phyloP scores from a whole-genome alignment of 1,139 yeast genomes.

The Arxiozyma heterogenica region DNA sequence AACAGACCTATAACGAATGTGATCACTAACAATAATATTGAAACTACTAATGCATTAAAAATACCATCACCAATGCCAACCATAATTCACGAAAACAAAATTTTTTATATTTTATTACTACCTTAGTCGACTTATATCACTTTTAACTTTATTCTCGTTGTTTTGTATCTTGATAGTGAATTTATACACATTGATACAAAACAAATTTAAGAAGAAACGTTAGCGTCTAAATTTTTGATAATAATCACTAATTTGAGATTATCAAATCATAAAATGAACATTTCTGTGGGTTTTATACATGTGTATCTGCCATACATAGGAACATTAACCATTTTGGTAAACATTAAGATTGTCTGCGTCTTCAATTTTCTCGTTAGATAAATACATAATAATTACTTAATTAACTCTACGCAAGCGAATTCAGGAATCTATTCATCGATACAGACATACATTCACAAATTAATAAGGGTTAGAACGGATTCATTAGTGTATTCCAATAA shows the following conservation, averaged over 20 bases:
- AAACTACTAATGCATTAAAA: constrained; percentile 12
- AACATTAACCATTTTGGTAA: no score
- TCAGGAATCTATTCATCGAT: no score
- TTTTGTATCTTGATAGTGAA: neutral
- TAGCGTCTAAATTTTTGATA: no score
- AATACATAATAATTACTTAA: no score
- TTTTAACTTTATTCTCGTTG: neutral
- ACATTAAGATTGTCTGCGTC: no score
- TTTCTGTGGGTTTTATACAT: no score
- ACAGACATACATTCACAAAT: neutral
- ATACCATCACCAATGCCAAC: constrained; percentile 3
- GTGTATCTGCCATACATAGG: no score
- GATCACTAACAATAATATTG: constrained; percentile 16
- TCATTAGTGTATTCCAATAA: neutral
- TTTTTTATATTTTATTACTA: no score
- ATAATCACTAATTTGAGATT: neutral
- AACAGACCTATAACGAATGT: constrained; percentile 32
- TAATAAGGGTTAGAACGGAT: no score
- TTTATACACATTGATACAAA: neutral
- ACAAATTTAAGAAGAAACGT: no score
- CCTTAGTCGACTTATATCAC: neutral
- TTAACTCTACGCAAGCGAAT: no score
- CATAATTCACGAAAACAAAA: neutral
- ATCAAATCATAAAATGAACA: neutral
- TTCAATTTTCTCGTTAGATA: no score